Base-by-base conservation (phyloP, 2,329 filamentous ascomycete genomes). In the Alternaria ethzedia region DNA sequence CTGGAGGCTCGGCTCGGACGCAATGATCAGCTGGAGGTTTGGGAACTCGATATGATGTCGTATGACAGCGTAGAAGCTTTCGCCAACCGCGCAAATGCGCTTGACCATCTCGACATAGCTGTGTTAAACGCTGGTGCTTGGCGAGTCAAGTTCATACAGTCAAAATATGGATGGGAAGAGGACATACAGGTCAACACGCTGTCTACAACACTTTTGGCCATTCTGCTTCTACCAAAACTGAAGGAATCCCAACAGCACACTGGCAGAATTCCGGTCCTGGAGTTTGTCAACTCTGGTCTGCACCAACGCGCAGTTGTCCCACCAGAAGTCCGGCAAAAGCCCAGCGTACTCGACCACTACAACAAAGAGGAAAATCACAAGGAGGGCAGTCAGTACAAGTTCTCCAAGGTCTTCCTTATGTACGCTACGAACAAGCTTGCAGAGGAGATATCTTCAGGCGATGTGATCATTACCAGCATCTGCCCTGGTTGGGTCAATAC, bases 141-240 rank as follows among this genome's bases (percentile, higher is more conserved):
- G 21, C 68, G 70, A 41, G 57, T 59, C 12, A 56, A 64, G 3
- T 81, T 73, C 52, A 56, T 64, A 7, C 54, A 69, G 25, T 74
- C 74, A 1, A 47, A 32, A 15, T 70, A 79, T 65, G 80, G 80
- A 17, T 82, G 77, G 76, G 81, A 83, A 67, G 71, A 76, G 54
- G 84, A 82, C 2, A 66, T 90, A 11, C 87, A 89, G 71, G 84
- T 88, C 66, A 89, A 89, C 70, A 81, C 84, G 1, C 76, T 90
- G 2, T 87, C 86, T 3, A 89, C 86, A 1, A 80, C 83, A 7
- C 78, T 89, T 1, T 76, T 90, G 7, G 85, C 81, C 0, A 65
- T 88, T 3, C 72, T 88, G 2, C 78, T 90, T 11, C 75, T 82
- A 23, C 80, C 80, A 3, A 78, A 78, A 46, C 65, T 82, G 28